Evolutionary conservation across 2,329 filamentous ascomycete genomes (phyloP), one percentile per base, ranked within the genome.

Genomic region (Coniochaeta sp.): DNA sequence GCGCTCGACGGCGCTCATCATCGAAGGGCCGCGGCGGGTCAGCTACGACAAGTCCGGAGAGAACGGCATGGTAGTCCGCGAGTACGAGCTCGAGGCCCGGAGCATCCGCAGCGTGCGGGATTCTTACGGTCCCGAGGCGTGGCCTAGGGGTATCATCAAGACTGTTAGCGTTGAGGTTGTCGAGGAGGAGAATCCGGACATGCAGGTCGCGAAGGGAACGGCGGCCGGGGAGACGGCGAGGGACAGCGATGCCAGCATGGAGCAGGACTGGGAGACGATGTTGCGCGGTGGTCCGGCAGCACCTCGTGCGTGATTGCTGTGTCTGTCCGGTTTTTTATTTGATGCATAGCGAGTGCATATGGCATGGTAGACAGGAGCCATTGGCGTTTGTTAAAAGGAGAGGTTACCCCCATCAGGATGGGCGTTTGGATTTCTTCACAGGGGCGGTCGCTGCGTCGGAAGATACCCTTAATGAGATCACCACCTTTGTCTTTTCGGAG

Each of bases 91-190:
- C 17, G 58, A 55, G 4, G 28, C 59, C 5, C n/a, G 40, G 50
- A 32, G 40, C n/a, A 55, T 55, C 30, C 34, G 62, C 57, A 32
- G 59, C 40, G 47, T 42, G 22, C 34, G 60, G 24, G 63, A 66
- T 12, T 62, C 57, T 6, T 63, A 63, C n/a, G 30, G 62, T 38
- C 42, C 65, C 10, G 67, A 66, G 22, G 64, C 64, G 14, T 74
- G 71, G 72, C 69, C 72, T 0, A 62, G 68, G 22, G 71, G 72
- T 19, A 75, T 75, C 61, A 73, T 74, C 64, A 75, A 75, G 66
- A 74, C 73, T 2, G 72, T 75, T 26, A 72, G 70, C 47, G 70
- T 75, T 14, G 69, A 74, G 62, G 70, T 74, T 2, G 63, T 70
- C 4, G 68, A 74, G 61, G 72, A 74, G 64, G 65, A 69, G 44